phyloP scores from a whole-genome alignment of 2,329 filamentous ascomycete species.

The Pseudopyricularia javanii region DNA sequence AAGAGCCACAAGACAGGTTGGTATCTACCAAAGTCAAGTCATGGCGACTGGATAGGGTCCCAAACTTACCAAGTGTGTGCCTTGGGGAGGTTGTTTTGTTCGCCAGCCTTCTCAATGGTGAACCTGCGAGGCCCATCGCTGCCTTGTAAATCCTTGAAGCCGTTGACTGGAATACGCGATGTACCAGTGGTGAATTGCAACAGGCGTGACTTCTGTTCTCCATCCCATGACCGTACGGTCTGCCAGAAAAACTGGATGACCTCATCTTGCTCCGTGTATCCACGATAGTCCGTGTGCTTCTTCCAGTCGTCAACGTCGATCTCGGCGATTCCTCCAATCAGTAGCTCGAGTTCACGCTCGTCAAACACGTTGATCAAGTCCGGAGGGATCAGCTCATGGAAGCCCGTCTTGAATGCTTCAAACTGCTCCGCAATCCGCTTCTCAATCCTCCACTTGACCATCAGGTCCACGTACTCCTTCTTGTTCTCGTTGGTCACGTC shows the following conservation, averaged over 20 bases:
- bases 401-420: constrained; percentile 92
- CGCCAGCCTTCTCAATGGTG: constrained; percentile 95
- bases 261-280: constrained; percentile 94
- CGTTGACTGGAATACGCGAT: constrained; percentile 95
- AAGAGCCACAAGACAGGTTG: background rate
- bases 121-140: constrained; percentile 92
- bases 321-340: constrained; percentile 98
- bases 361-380: constrained; percentile 98
- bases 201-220: constrained; percentile 92
- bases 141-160: constrained; percentile 97
- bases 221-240: constrained; percentile 91
- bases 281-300: constrained; percentile 98
- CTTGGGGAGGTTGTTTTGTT: constrained; percentile 82
- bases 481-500: constrained; percentile 98
- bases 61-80: constrained; percentile 84
- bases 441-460: constrained; percentile 98
- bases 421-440: constrained; percentile 98
- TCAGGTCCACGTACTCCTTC: constrained; percentile 94
- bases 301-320: constrained; percentile 99
- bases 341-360: constrained; percentile 87
- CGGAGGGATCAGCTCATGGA: constrained; percentile 92
- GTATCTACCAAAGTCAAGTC: background rate
- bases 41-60: background rate
- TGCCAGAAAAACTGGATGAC: constrained; percentile 99
- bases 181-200: constrained; percentile 97